Conservation (phyloP, 768 basidiomycete species). For the Gelatoporia subvermispora region DNA sequence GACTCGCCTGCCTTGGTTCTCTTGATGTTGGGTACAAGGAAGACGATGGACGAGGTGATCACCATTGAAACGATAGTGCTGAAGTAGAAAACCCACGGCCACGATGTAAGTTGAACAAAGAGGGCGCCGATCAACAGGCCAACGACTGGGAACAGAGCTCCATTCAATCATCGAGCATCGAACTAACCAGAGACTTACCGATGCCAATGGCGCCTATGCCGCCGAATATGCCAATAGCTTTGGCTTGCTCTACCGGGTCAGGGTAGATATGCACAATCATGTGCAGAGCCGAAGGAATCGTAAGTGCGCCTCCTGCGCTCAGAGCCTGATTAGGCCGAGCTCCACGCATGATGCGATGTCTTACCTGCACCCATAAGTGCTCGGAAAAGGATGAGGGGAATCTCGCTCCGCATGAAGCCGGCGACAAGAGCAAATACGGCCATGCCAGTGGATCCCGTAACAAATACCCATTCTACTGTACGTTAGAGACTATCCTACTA, state of each 20-base stretch:
- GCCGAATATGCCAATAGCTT: constrained; percentile 36
- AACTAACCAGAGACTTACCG: too few relatives aligned
- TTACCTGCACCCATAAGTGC: constrained; percentile 19
- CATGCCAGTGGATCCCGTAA: constrained; percentile 14
- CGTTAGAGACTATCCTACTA: not conserved
- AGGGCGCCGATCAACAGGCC: constrained; percentile 28
- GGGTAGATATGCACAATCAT: constrained; percentile 41
- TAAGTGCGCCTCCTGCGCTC: constrained; percentile 36
- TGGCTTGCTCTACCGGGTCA: constrained; percentile 32
- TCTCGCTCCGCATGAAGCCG: constrained; percentile 18
- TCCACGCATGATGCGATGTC: not conserved
- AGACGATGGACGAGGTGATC: not conserved
- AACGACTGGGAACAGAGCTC: constrained; percentile 12
- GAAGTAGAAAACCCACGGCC: constrained; percentile 40
- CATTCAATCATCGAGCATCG: too few relatives aligned
- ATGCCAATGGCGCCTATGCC: constrained; percentile 38
- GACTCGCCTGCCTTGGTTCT: not conserved
- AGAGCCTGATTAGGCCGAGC: not conserved
- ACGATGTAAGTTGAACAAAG: constrained; percentile 26
- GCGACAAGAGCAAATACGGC: constrained; percentile 16
- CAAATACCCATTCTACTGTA: constrained; percentile 15
- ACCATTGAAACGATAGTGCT: constrained; percentile 27
- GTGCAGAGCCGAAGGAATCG: constrained; percentile 33
- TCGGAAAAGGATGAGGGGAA: constrained; percentile 20
- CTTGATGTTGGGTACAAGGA: constrained; percentile 1